A percentile compares a stretch with the other conserved stretches of the same genome.
phyloP scores from a whole-genome alignment of 2,329 filamentous ascomycete species.

The Penicillium italicum region DNA sequence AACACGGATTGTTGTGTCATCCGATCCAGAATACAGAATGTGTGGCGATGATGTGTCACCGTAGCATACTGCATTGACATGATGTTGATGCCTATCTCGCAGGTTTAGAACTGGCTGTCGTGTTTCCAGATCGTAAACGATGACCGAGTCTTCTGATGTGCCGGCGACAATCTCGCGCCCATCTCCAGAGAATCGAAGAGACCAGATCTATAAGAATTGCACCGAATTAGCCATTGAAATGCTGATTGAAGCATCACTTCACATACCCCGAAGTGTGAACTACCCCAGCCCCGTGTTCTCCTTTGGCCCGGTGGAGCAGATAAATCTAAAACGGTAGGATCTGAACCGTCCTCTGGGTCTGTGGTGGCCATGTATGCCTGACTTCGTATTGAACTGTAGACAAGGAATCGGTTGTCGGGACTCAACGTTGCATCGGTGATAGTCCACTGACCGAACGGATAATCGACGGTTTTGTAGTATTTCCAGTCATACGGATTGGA shows the following conservation, averaged over 20 bases:
- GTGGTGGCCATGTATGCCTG: constrained; percentile 83
- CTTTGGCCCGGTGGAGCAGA: constrained; percentile 48
- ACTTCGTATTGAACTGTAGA: constrained; percentile 84
- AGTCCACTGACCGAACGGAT: constrained; percentile 89
- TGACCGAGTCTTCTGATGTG: constrained; percentile 71
- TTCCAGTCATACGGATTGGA: constrained; percentile 93
- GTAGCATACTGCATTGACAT: constrained; percentile 96
- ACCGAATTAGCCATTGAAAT: constrained; percentile 17
- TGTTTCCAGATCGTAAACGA: constrained; percentile 89
- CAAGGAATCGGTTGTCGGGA: constrained; percentile 86
- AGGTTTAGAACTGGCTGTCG: constrained; percentile 70
- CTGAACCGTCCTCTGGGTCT: constrained; percentile 74
- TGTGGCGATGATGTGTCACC: constrained; percentile 85
- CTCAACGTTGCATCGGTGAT: constrained; percentile 90
- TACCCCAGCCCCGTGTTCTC: constrained; percentile 32
- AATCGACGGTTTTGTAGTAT: constrained; percentile 86
- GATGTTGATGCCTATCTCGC: constrained; percentile 69
- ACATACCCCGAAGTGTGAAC: constrained; percentile 46
- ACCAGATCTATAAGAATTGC: constrained; percentile 64
- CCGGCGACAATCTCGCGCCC: constrained; percentile 87
- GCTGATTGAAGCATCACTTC: not conserved
- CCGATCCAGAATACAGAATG: constrained; percentile 91
- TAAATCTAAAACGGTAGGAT: constrained; percentile 77
- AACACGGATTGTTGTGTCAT: constrained; percentile 89
- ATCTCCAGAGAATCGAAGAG: constrained; percentile 86